These are phyloP conservation scores for Trypanosoma boissoni DNA, from an alignment of 208 protist genomes.

Conservation along the genomic window DNA sequence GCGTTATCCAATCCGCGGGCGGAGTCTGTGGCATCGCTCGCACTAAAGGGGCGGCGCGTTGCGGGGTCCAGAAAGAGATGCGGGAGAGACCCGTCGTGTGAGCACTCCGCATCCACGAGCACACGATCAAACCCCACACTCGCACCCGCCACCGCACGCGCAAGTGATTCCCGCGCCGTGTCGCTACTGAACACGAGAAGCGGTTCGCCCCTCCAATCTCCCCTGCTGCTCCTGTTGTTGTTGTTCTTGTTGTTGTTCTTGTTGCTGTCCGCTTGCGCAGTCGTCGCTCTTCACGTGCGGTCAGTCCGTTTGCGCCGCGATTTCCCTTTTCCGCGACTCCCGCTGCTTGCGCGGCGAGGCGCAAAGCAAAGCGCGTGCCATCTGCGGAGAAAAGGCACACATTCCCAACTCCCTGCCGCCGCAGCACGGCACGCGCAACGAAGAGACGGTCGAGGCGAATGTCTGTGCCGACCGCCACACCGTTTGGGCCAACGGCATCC, in stretches of 20 bases:
- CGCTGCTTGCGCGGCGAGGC: too few species aligned
- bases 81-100: conserved; percentile 84
- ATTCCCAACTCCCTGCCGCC: conserved; percentile 28
- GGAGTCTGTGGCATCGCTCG: background rate
- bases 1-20: conserved; percentile 45
- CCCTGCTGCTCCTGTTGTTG: too few species aligned
- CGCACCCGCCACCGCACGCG: background rate
- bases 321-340: too few species aligned
- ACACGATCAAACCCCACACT: conserved; percentile 65
- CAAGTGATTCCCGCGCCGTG: conserved; percentile 15
- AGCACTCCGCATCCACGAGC: conserved; percentile 88
- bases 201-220: too few species aligned
- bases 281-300: conserved; percentile 27
- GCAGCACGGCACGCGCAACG: conserved; percentile 39
- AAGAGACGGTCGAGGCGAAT: conserved; percentile 59
- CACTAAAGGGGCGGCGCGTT: conserved; percentile 16
- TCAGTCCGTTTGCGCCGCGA: too few species aligned
- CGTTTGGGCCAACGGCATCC: conserved; percentile 43
- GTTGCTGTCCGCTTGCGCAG: too few species aligned
- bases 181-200: background rate
- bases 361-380: conserved; percentile 30
- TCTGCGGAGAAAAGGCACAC: conserved; percentile 57
- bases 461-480: conserved; percentile 70
- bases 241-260: too few species aligned
- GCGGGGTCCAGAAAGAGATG: conserved; percentile 46